Base-by-base conservation (phyloP, 75 land plant genomes). In the Selaginella tamariscina region DNA sequence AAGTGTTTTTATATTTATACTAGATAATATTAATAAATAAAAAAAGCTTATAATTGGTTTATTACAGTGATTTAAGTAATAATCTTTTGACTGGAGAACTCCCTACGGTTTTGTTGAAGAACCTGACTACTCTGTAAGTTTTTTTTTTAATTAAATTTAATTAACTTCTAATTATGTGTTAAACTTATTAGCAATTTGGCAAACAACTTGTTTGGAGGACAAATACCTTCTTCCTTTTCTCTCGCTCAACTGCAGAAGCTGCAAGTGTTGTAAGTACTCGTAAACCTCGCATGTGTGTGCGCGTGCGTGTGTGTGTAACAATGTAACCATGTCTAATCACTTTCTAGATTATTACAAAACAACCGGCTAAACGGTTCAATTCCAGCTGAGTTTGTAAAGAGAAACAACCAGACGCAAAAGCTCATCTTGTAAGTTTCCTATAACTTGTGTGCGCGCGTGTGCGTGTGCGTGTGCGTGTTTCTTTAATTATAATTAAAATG, bases 1-100 rank as follows among this genome's bases (percentile, higher is more conserved):
- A 62, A 71, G 73, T 64, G 27, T 32, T 39, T 39, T 39, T 39
- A 39, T 39, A 5, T 39, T 15, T 39, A 15, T 39, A 15, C n/a
- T n/a, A n/a, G n/a, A n/a, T n/a, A n/a, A n/a, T n/a, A n/a, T n/a
- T n/a, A n/a, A n/a, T n/a, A n/a, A n/a, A n/a, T n/a, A n/a, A n/a
- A 39, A 39, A 15, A 15, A 39, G 49, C 49, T 39, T 15, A 39
- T 15, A 5, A 39, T 39, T 39, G 11, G 49, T 39, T 39, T 39
- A 39, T 39, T 39, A 15, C 49, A 39, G 49, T 39, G 49, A 39
- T 15, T 5, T 39, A 15, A 39, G 49, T 39, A 15, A 15, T 39
- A 39, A 39, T 15, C 5, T 5, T 15, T 5, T 39, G 49, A 15
- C 11, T 5, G 49, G 49, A 5, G 15, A 39, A 5, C 15, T 39